Conservation (phyloP, 352 stramenopile genomes). For the Globisporangium apiculatum region DNA sequence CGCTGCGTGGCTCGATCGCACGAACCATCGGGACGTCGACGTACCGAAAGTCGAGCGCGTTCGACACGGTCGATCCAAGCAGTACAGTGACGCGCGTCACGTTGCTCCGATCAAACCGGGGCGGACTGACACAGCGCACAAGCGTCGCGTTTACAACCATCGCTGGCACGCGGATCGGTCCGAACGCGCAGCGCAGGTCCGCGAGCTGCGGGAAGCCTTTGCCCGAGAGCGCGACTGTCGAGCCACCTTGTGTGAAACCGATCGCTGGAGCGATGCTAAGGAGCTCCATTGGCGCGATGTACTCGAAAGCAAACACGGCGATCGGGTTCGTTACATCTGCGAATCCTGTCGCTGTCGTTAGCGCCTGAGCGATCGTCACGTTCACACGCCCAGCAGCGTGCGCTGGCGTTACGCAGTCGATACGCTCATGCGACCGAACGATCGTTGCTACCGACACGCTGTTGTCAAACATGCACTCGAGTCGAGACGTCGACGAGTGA, state of each 20-base stretch:
- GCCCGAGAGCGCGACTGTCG: conserved; percentile 16
- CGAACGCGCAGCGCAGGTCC: conserved; percentile 31
- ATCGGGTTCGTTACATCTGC: conserved; percentile 3
- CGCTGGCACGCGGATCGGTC: conserved; percentile 12
- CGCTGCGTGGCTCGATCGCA: conserved; percentile 16
- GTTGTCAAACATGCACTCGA: conserved; percentile 29
- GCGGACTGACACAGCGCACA: conserved; percentile 23
- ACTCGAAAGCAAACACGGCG: conserved; percentile 26
- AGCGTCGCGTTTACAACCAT: conserved; percentile 21
- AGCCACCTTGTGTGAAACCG: conserved; percentile 25
- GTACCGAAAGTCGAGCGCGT: conserved; percentile 21
- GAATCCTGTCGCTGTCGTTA: background rate
- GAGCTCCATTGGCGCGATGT: conserved; percentile 28
- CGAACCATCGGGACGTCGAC: conserved; percentile 19
- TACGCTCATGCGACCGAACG: conserved; percentile 4
- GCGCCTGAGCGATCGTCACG: conserved; percentile 14
- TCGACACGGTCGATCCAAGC: conserved; percentile 18
- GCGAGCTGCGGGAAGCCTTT: conserved; percentile 29
- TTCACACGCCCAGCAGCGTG: conserved; percentile 16
- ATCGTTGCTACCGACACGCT: conserved; percentile 1
- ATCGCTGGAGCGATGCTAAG: conserved; percentile 10
- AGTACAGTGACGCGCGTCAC: conserved; percentile 15
- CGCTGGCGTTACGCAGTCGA: conserved; percentile 22
- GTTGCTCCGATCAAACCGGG: conserved; percentile 14
- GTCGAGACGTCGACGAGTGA: conserved; percentile 2